These are phyloP conservation scores for Neofusicoccum sp. DNA, from an alignment of 2,329 filamentous ascomycete species.

Conservation along the genomic window DNA sequence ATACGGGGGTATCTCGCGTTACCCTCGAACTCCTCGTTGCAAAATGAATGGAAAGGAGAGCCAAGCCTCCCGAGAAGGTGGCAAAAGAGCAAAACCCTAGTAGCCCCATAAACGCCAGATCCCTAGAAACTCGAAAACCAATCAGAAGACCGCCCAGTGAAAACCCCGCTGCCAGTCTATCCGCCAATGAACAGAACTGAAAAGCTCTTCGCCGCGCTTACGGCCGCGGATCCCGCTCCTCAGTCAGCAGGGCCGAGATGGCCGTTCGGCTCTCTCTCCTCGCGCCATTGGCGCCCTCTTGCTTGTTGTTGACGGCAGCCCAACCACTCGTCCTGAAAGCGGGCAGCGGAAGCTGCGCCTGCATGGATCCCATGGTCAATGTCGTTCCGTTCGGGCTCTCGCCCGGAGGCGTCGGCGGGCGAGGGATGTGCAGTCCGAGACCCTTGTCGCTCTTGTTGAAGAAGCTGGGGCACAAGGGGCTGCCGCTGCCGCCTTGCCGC, in stretches of 20 bases:
- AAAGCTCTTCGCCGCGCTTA: slow-evolving; percentile 3
- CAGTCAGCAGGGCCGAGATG: slow-evolving; percentile 16
- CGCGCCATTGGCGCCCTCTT: not conserved
- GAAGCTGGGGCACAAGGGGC: slow-evolving; percentile 13
- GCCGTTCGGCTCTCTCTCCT: slow-evolving; percentile 15
- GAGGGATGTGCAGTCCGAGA: slow-evolving; percentile 6
- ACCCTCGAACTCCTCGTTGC: slow-evolving; percentile 10
- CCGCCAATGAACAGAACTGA: slow-evolving; percentile 1
- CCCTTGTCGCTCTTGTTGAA: slow-evolving; percentile 11
- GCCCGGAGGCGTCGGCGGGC: slow-evolving; percentile 20
- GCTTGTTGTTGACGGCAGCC: slow-evolving; percentile 7
- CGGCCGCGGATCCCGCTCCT: slow-evolving; percentile 19
- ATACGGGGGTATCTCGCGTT: not conserved
- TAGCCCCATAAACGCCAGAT: not conserved
- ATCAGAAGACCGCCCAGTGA: slow-evolving; percentile 3
- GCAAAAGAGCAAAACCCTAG: not conserved
- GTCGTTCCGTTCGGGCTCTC: slow-evolving; percentile 14
- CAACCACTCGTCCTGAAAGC: not conserved
- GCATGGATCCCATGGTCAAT: slow-evolving; percentile 1
- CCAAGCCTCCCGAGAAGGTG: not conserved
- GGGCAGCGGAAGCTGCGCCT: slow-evolving; percentile 11
- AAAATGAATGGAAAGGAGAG: slow-evolving; percentile 10
- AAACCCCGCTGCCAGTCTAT: not conserved
- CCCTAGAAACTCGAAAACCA: not conserved
- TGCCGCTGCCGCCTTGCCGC: slow-evolving; percentile 34